Base-by-base conservation (phyloP, 2,329 filamentous ascomycete species). In the Colletotrichum sp. region DNA sequence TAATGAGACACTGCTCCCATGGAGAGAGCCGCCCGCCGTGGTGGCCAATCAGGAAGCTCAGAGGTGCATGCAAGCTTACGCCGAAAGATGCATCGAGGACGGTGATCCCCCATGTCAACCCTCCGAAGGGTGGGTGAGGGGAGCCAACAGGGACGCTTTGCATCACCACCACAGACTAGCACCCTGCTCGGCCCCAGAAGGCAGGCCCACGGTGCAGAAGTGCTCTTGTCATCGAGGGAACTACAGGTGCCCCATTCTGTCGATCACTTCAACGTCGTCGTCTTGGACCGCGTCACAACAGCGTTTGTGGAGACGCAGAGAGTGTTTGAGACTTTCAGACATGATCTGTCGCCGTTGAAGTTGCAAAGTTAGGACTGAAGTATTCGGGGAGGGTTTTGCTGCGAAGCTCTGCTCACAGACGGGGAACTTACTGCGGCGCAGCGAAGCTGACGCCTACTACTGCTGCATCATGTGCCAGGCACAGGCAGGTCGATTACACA, bases 61-160 rank as follows among this genome's bases (percentile, higher is more conserved):
- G 28, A n/a, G 32, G 16, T 30, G 18, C n/a, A 74, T 60, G 56
- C 43, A 65, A 48, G 16, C 32, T 58, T 66, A 34, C 64, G n/a
- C 74, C 69, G 74, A 77, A 70, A 64, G 48, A 61, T 76, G 76
- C 76, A 58, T 77, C 58, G 58, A 66, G 39, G 69, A 69, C 64
- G 69, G 73, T 60, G 69, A 76, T 69, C 69, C 68, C 62, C 69
- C 36, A 74, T 52, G 70, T 58, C 55, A 65, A 69, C 39, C 64
- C 62, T 70, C 56, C 48, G 62, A 25, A 72, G 62, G 61, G 48
- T 61, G 55, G n/a, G 64, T 30, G 25, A 58, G 48, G 28, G 55
- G 27, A 58, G 70, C 56, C 73, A n/a, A 16, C 27, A 73, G 27
- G 55, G 32, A 48, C 74, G 61, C 71, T 75, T 75, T 71, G 56